Evolutionary conservation across 805 yeast genomes (phyloP).

Genomic region (Ogataea ramenticola): DNA sequence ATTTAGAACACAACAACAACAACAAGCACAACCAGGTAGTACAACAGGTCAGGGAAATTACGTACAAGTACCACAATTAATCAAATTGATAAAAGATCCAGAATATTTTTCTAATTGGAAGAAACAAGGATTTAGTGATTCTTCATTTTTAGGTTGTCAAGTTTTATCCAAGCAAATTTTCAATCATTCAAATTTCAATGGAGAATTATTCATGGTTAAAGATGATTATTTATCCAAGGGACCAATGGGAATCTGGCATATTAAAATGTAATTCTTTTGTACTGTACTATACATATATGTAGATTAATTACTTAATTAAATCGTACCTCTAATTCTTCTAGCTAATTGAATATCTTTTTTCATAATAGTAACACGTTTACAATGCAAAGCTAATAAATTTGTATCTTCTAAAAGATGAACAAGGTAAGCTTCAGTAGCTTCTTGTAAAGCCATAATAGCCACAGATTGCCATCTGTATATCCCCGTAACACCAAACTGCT

Average conservation of each 20-base stretch:
- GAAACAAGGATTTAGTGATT: conserved; percentile 66
- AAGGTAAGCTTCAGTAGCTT: conserved; percentile 72
- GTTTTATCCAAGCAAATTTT: conserved; percentile 83
- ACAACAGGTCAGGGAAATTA: too few relatives aligned
- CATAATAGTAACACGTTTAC: conserved; percentile 80
- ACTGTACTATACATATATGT: neutral
- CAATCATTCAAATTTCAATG: conserved; percentile 50
- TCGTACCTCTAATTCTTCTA: conserved; percentile 59
- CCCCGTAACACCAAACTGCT: conserved; percentile 43
- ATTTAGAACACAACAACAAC: neutral
- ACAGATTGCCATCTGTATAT: conserved; percentile 73
- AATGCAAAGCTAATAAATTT: conserved; percentile 70
- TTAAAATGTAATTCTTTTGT: conserved; percentile 12
- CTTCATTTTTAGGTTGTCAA: conserved; percentile 78
- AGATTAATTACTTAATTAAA: neutral
- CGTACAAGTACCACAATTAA: conserved; percentile 70
- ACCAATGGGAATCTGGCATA: conserved; percentile 71
- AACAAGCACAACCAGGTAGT: too few relatives aligned
- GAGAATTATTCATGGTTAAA: conserved; percentile 59
- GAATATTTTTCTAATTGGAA: conserved; percentile 97
- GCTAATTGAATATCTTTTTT: conserved; percentile 78
- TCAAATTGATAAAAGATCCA: conserved; percentile 64
- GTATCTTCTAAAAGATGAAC: conserved; percentile 73
- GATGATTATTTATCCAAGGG: conserved; percentile 74
- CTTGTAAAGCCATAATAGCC: conserved; percentile 72